These are phyloP conservation scores for Hanseniaspora pseudoguilliermondii DNA, from an alignment of 805 yeast genomes.

Conservation along the genomic window DNA sequence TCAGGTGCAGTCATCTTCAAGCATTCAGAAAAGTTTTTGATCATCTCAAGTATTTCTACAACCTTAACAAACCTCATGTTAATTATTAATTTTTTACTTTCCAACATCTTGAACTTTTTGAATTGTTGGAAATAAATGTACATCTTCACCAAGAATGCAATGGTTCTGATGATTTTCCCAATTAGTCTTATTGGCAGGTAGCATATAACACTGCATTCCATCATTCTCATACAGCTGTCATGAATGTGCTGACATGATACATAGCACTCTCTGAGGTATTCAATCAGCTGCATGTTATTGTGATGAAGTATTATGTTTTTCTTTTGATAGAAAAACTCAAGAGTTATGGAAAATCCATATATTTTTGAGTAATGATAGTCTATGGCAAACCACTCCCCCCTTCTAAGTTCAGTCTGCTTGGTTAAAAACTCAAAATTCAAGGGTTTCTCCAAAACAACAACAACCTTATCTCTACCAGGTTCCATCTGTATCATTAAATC, in stretches of 20 bases:
- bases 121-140: slow-evolving; percentile 41
- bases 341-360: slow-evolving; percentile 30
- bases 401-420: slow-evolving; percentile 33
- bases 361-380: slow-evolving; percentile 77
- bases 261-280: slow-evolving; percentile 7
- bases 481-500: slow-evolving; percentile 40
- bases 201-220: slow-evolving; percentile 46
- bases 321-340: slow-evolving; percentile 23
- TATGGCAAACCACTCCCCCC: slow-evolving; percentile 58
- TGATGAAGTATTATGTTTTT: slow-evolving; percentile 10
- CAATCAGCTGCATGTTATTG: slow-evolving; percentile 8
- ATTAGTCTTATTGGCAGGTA: slow-evolving; percentile 92
- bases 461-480: slow-evolving; percentile 29
- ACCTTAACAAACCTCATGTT: slow-evolving; percentile 52
- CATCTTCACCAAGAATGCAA: slow-evolving; percentile 81
- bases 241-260: slow-evolving; percentile 7
- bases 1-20: slow-evolving; percentile 79
- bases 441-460: slow-evolving; percentile 21
- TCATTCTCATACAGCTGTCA: slow-evolving; percentile 29
- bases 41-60: slow-evolving; percentile 54
- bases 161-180: slow-evolving; percentile 71
- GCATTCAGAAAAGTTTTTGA: slow-evolving; percentile 60
- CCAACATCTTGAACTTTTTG: slow-evolving; percentile 26
- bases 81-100: slow-evolving; percentile 34
- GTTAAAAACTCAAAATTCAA: slow-evolving; percentile 25